Evolutionary conservation across 441 rosid species (phyloP).

Genomic region (Euphorbia schlechtendalii): DNA sequence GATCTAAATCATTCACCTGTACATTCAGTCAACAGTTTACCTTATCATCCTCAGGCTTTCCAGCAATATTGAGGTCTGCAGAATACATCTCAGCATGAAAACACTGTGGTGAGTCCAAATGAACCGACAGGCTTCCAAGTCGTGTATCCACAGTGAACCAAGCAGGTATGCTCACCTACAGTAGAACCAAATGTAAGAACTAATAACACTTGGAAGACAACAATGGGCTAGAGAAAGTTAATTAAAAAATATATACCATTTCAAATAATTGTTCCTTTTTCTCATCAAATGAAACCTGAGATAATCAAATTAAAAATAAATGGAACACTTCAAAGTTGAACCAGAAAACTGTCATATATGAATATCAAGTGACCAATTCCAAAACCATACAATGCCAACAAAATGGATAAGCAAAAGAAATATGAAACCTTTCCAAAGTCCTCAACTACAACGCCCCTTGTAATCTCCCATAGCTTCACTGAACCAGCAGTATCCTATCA

Average conservation of each 20-base stretch:
- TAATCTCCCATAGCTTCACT: conserved; percentile 96
- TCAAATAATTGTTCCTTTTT: conserved; percentile 85
- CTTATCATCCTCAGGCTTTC: conserved; percentile 99
- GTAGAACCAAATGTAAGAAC: conserved; percentile 19
- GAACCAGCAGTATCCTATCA: conserved; percentile 82
- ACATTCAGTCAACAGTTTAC: conserved; percentile 26
- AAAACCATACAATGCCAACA: neutral
- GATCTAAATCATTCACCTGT: too few relatives aligned
- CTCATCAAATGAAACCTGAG: conserved; percentile 85
- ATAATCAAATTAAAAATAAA: conserved; percentile 18
- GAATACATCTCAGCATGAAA: conserved; percentile 99
- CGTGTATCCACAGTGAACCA: conserved; percentile 97
- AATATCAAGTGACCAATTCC: neutral
- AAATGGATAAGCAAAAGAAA: conserved; percentile 11
- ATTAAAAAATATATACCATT: conserved; percentile 48
- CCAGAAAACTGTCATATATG: neutral
- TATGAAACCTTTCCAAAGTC: conserved; percentile 84
- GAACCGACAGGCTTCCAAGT: conserved; percentile 94
- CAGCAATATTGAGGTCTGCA: conserved; percentile 83
- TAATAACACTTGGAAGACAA: neutral
- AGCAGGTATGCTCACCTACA: conserved; percentile 95
- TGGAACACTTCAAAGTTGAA: neutral
- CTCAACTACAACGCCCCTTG: conserved; percentile 73
- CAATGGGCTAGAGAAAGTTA: neutral
- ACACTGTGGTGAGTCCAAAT: conserved; percentile 99